Conservation (phyloP, 2,329 filamentous ascomycete genomes). For the Microdochium trichocladiopsis region DNA sequence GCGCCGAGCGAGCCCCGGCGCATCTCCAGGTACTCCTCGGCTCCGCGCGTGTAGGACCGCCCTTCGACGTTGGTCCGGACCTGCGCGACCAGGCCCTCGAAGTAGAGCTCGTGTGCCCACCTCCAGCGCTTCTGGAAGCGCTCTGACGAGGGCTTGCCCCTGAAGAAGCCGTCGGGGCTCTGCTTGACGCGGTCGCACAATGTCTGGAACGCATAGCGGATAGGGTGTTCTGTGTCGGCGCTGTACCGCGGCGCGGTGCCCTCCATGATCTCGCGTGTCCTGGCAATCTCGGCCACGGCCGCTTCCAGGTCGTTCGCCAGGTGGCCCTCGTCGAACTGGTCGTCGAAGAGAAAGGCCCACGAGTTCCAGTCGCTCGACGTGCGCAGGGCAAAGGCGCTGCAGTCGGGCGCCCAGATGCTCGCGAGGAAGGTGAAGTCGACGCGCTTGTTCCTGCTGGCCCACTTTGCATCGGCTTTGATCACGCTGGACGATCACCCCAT, state of each 20-base stretch:
- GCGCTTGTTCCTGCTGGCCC: too few species aligned
- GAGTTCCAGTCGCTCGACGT: too few species aligned
- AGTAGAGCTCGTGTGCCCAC: constrained; percentile 4
- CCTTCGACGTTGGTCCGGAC: constrained; percentile 6
- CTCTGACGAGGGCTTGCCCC: background rate
- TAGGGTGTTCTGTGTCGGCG: constrained; percentile 8
- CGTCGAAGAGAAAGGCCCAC: too few species aligned
- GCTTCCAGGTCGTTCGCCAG: constrained; percentile 12
- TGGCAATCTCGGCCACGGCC: constrained; percentile 13
- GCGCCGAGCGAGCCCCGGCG: constrained; percentile 11
- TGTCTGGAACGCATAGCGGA: constrained; percentile 17
- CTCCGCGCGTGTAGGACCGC: constrained; percentile 2
- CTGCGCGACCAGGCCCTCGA: constrained; percentile 10
- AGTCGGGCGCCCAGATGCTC: too few species aligned
- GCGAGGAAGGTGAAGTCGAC: too few species aligned
- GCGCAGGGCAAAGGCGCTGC: too few species aligned
- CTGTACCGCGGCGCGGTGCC: constrained; percentile 12
- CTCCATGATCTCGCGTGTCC: constrained; percentile 12
- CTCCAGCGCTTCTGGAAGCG: background rate
- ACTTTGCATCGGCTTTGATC: too few species aligned
- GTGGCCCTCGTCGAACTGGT: constrained; percentile 19
- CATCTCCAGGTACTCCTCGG: constrained; percentile 12
- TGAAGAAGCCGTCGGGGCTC: background rate
- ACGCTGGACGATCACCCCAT: too few species aligned
- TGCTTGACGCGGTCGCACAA: constrained; percentile 2